Evolutionary conservation across 345 rosid genomes (phyloP), one percentile per base, ranked within the genome.

Genomic region (Eucalyptus marginata): DNA sequence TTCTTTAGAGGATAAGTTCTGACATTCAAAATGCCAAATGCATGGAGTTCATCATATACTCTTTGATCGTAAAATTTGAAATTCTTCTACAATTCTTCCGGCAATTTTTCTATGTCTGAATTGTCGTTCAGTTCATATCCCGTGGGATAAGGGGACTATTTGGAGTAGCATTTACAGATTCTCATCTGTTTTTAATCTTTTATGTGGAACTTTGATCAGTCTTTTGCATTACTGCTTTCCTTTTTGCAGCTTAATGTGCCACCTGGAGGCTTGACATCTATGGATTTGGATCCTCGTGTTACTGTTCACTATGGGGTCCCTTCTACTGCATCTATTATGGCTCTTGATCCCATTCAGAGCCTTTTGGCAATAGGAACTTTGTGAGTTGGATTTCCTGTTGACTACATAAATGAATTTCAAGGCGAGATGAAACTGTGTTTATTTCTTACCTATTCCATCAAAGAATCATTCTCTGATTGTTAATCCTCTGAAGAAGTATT

Each of bases 221-320:
- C 84, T 76, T 76, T 76, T 36, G 47, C 47, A 40, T 76, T 76
- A 36, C 29, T 76, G 29, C 47, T 40, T 76, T n/a, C 64, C 87
- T 59, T 90, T 87, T 17, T 87, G 33, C 89, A 66, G 89, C 71
- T 58, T 64, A 50, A 87, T 47, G 91, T 49, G 87, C 59, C 88
- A 25, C 88, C 88, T 89, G 95, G 90, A 92, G 89, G 88, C 87
- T 88, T 87, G 92, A 66, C 89, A 51, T 51, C 88, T 29, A 87
- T 90, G 86, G 95, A 96, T 86, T 88, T 97, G 93, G 91, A 94
- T 88, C 95, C 96, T 6, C 94, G 90, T 52, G 47, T 95, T 83
- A 88, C 90, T 81, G 25, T 95, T 88, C 99, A 97, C 91, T 94
- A 93, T 91, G 99, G 98, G 47, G 91, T 97, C 56, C 99, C 99